Conservation (phyloP, 257 asterid genomes). For the Coffea canephora region DNA sequence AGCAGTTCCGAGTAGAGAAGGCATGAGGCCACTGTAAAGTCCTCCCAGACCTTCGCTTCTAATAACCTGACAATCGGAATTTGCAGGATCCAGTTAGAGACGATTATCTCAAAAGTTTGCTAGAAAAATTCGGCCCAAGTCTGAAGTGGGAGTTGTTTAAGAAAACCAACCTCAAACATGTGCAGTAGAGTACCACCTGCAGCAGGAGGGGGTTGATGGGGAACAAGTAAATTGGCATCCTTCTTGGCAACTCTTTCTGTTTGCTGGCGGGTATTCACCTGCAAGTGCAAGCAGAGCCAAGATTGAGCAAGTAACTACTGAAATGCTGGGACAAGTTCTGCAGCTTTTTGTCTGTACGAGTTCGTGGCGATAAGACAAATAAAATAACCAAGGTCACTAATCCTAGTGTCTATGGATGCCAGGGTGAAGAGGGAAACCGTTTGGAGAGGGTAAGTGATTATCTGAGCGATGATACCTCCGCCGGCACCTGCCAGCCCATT, state of each 20-base stretch:
- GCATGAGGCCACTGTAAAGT: constrained; percentile 92
- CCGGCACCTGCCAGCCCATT: constrained; percentile 92
- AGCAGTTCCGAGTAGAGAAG: constrained; percentile 87
- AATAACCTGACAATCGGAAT: constrained; percentile 40
- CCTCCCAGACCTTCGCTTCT: constrained; percentile 79
- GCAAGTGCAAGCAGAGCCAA: constrained; percentile 12
- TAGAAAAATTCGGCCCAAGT: not conserved
- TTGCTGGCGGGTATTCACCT: constrained; percentile 96
- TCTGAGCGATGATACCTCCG: constrained; percentile 85
- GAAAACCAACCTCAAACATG: constrained; percentile 47
- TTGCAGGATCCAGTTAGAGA: not conserved
- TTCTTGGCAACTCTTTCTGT: constrained; percentile 77
- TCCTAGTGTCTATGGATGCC: not conserved
- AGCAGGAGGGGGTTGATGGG: constrained; percentile 6
- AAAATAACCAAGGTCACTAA: not conserved
- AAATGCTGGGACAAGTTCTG: not conserved
- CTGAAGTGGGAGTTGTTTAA: not conserved
- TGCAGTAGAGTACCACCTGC: constrained; percentile 51
- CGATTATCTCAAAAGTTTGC: not conserved
- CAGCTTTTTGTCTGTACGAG: too few species aligned
- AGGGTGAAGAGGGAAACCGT: constrained; percentile 41
- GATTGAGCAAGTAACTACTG: not conserved
- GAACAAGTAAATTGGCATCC: constrained; percentile 24
- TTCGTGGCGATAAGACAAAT: too few species aligned
- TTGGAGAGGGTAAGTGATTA: constrained; percentile 80